A percentile compares a stretch with the other conserved stretches of the same genome.
phyloP scores from a whole-genome alignment of 2,329 filamentous ascomycete species.

The Westerdykella ornata region DNA sequence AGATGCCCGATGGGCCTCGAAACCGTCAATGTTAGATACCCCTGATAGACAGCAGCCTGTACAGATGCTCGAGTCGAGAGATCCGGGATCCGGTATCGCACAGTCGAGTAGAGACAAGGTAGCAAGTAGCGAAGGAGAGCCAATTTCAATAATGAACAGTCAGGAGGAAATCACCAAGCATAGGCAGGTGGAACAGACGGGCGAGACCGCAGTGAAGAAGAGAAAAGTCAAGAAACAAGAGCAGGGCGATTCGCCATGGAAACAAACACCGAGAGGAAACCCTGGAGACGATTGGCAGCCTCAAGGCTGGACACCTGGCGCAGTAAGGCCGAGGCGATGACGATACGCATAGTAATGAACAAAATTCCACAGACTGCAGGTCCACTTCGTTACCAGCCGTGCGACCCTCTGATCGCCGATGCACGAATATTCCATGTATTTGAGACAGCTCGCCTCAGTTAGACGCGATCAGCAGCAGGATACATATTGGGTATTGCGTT shows the following conservation, averaged over 20 bases:
- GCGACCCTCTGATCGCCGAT: too few relatives aligned
- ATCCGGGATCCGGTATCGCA: slow-evolving; percentile 36
- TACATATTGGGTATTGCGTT: too few relatives aligned
- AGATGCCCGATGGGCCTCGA: slow-evolving; percentile 55
- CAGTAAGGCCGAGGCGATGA: slow-evolving; percentile 25
- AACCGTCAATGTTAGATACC: slow-evolving; percentile 53
- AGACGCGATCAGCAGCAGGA: too few relatives aligned
- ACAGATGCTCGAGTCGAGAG: slow-evolving; percentile 42
- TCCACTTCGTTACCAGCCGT: too few relatives aligned
- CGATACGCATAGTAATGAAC: too few relatives aligned
- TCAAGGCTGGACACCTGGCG: slow-evolving; percentile 40
- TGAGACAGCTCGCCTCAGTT: too few relatives aligned
- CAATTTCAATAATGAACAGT: slow-evolving; percentile 17
- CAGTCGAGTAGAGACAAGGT: slow-evolving; percentile 28
- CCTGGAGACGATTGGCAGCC: slow-evolving; percentile 46
- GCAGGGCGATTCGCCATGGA: slow-evolving; percentile 38
- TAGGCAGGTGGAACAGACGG: background rate
- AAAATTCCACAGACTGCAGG: too few relatives aligned
- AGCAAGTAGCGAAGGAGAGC: slow-evolving; percentile 25
- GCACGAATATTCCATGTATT: too few relatives aligned
- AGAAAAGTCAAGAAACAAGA: slow-evolving; percentile 21
- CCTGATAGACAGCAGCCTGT: slow-evolving; percentile 46
- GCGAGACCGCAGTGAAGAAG: slow-evolving; percentile 16
- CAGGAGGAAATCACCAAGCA: slow-evolving; percentile 5
- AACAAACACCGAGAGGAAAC: slow-evolving; percentile 31